A percentile compares a stretch with the other conserved stretches of the same genome.
phyloP scores from a whole-genome alignment of 1,284 basidiomycete genomes.

The Moesziomyces sp. region DNA sequence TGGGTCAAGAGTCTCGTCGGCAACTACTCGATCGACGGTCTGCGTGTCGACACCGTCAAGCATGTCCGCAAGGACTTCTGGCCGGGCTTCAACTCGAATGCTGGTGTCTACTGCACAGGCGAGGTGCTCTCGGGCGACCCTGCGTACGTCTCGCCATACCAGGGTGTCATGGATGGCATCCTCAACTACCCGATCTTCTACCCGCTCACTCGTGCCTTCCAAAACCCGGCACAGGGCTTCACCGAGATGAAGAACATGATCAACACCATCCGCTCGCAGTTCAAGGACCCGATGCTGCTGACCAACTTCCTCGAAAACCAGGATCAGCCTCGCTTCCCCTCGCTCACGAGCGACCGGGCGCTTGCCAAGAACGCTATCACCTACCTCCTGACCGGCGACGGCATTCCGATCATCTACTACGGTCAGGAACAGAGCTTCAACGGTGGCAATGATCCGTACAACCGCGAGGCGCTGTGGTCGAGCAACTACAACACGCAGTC shows the following conservation, averaged over 20 bases:
- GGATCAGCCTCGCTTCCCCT: conserved; percentile 76
- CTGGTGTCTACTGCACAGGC: conserved; percentile 84
- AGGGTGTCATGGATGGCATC: conserved; percentile 70
- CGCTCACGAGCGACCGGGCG: conserved; percentile 22
- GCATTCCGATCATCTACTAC: conserved; percentile 74
- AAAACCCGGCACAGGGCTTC: conserved; percentile 64
- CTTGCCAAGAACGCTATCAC: conserved; percentile 70
- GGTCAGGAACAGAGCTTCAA: conserved; percentile 73
- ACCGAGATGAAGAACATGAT: conserved; percentile 36
- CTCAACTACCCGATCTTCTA: conserved; percentile 78
- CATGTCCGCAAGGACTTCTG: conserved; percentile 77
- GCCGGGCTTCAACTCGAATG: conserved; percentile 76
- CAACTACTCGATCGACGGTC: conserved; percentile 76
- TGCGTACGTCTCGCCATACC: conserved; percentile 69
- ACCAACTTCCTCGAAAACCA: conserved; percentile 88
- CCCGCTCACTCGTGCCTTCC: conserved; percentile 78
- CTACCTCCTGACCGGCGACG: conserved; percentile 70
- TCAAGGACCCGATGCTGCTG: conserved; percentile 72
- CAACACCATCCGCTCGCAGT: conserved; percentile 8
- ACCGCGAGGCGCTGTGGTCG: conserved; percentile 19
- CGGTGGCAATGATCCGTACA: conserved; percentile 68
- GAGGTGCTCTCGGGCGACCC: conserved; percentile 78
- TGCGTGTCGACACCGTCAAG: conserved; percentile 80
- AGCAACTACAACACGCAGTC: conserved; percentile 53
- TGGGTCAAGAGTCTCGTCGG: conserved; percentile 76